Evolutionary conservation across 2,329 filamentous ascomycete species (phyloP).

Genomic region (Zymoseptoria passerinii): DNA sequence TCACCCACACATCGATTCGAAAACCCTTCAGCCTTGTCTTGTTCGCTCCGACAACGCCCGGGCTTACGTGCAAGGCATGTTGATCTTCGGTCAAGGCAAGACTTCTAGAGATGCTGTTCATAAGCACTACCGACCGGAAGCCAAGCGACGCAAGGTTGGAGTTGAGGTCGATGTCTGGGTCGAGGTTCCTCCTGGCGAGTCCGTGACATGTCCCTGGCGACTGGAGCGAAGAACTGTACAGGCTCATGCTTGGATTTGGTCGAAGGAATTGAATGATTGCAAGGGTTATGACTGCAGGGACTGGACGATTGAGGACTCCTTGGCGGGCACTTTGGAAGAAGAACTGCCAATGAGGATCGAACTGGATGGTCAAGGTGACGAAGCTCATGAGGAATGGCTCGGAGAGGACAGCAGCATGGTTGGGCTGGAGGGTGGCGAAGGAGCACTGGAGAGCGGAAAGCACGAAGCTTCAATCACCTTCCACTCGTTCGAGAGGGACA

Average conservation of each 20-base stretch:
- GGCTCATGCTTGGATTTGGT: constrained; percentile 6
- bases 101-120: constrained; percentile 16
- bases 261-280: constrained; percentile 1
- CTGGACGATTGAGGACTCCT: constrained; percentile 21
- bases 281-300: constrained; percentile 1
- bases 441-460: neutral
- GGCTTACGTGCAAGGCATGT: constrained; percentile 23
- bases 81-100: constrained; percentile 22
- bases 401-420: neutral
- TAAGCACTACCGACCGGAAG: constrained; percentile 17
- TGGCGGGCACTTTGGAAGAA: constrained; percentile 13
- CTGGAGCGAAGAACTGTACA: constrained; percentile 13
- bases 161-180: constrained; percentile 21
- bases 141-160: constrained; percentile 10
- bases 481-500: neutral
- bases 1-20: constrained; percentile 15
- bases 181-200: neutral
- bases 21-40: constrained; percentile 16
- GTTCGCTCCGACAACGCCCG: constrained; percentile 10
- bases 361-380: constrained; percentile 10
- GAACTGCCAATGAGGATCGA: constrained; percentile 5
- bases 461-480: neutral
- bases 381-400: constrained; percentile 8
- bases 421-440: neutral
- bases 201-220: constrained; percentile 5